Percentiles rank a stretch among this genome's conserved stretches.
These are phyloP conservation scores for Agaricus blazei DNA, from an alignment of 768 basidiomycete species.

Conservation along the genomic window DNA sequence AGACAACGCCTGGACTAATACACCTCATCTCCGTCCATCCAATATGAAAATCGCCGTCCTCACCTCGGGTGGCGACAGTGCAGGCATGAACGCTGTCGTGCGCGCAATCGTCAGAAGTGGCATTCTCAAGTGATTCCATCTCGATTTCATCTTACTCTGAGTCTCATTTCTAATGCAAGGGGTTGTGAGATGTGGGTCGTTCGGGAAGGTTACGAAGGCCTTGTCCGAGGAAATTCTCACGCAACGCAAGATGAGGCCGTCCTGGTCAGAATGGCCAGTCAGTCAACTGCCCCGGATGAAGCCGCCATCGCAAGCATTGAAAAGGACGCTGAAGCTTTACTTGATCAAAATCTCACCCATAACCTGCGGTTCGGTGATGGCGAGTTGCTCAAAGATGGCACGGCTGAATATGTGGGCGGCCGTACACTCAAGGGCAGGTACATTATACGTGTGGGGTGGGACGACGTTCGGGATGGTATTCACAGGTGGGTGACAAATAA, in stretches of 20 bases:
- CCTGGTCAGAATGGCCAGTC: conserved; percentile 17
- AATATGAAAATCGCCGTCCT: conserved; percentile 89
- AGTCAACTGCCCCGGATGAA: conserved; percentile 12
- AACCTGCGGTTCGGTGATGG: conserved; percentile 85
- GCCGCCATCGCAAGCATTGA: conserved; percentile 19
- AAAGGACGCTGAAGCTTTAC: conserved; percentile 17
- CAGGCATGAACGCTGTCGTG: conserved; percentile 96
- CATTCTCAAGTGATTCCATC: conserved; percentile 69
- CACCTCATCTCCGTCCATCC: not conserved
- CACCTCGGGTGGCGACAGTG: conserved; percentile 96
- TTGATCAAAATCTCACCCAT: conserved; percentile 43
- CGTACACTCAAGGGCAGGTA: conserved; percentile 84
- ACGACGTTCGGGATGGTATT: conserved; percentile 94
- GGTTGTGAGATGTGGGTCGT: conserved; percentile 96
- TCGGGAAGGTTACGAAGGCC: conserved; percentile 97
- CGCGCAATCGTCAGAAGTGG: conserved; percentile 90
- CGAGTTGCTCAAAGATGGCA: conserved; percentile 71
- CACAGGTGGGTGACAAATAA: conserved; percentile 52
- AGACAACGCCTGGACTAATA: not conserved
- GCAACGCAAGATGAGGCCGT: conserved; percentile 16
- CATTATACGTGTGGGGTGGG: conserved; percentile 96
- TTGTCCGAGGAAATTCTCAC: conserved; percentile 84
- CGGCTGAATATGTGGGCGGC: conserved; percentile 64
- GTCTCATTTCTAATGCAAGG: conserved; percentile 34
- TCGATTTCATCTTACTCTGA: not conserved